A percentile compares a stretch with the other conserved stretches of the same genome.
Conservation (phyloP, 75 land plant genomes). For the Selaginella moellendorffii region DNA sequence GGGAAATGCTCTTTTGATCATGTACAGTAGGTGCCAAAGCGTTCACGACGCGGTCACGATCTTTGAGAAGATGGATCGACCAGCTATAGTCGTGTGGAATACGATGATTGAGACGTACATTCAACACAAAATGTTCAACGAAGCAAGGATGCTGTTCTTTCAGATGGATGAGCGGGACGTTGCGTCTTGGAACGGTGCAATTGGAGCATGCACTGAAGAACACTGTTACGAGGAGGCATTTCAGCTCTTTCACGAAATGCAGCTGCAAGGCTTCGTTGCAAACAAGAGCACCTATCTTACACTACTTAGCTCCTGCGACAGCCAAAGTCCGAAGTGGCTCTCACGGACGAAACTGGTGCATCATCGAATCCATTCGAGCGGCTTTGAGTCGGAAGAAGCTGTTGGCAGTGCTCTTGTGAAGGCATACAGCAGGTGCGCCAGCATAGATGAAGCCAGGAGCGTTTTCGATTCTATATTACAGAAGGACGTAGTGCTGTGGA, state of each 20-base stretch:
- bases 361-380: too few species aligned
- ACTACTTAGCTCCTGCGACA: too few species aligned
- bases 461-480: constrained; percentile 7
- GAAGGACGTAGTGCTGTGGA: constrained; percentile 8
- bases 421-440: constrained; percentile 10
- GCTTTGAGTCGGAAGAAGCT: too few species aligned
- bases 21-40: constrained; percentile 7
- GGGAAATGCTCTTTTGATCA: constrained; percentile 8
- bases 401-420: constrained; percentile 12
- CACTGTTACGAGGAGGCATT: too few species aligned
- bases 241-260: too few species aligned
- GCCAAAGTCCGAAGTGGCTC: too few species aligned
- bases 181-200: too few species aligned
- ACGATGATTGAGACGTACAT: constrained; percentile 10
- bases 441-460: neutral
- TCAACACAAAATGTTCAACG: neutral
- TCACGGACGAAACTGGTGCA: too few species aligned
- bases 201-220: too few species aligned
- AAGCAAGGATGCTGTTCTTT: constrained; percentile 3
- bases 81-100: neutral
- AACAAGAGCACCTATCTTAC: too few species aligned
- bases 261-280: too few species aligned
- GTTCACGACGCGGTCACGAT: neutral
- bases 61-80: constrained; percentile 1
- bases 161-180: too few species aligned